phyloP scores from a whole-genome alignment of 768 basidiomycete genomes.

The Lentinula detonsa region DNA sequence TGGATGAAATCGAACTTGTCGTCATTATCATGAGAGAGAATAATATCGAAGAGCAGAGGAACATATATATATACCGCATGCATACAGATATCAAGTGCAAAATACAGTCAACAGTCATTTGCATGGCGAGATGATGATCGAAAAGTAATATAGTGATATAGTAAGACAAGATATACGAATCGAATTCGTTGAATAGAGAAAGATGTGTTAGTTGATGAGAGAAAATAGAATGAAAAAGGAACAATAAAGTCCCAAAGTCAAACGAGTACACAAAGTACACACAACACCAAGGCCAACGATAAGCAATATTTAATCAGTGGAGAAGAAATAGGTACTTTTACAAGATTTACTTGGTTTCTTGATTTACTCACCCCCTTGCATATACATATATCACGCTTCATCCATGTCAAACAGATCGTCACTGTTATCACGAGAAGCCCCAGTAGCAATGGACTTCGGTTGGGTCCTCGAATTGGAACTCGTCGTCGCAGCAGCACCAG shows the following conservation, averaged over 20 bases:
- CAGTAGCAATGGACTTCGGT: neutral
- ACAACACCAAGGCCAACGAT: neutral
- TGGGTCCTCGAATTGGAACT: neutral
- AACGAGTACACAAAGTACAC: neutral
- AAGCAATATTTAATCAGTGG: neutral
- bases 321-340: conserved; percentile 3
- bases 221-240: neutral
- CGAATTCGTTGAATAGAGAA: neutral
- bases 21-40: neutral
- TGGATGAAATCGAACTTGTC: neutral
- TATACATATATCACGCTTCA: conserved; percentile 19
- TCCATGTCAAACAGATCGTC: conserved; percentile 64
- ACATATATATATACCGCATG: neutral
- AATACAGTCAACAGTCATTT: neutral
- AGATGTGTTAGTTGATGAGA: neutral
- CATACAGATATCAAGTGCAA: neutral
- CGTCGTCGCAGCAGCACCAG: neutral
- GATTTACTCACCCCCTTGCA: neutral
- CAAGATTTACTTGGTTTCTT: neutral
- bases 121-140: neutral
- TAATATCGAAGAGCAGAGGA: neutral
- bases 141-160: neutral
- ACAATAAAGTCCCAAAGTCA: neutral
- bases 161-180: neutral
- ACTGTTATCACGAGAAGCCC: neutral